These are phyloP conservation scores for Aspergillus ruber DNA, from an alignment of 2,329 filamentous ascomycete genomes.

Conservation along the genomic window DNA sequence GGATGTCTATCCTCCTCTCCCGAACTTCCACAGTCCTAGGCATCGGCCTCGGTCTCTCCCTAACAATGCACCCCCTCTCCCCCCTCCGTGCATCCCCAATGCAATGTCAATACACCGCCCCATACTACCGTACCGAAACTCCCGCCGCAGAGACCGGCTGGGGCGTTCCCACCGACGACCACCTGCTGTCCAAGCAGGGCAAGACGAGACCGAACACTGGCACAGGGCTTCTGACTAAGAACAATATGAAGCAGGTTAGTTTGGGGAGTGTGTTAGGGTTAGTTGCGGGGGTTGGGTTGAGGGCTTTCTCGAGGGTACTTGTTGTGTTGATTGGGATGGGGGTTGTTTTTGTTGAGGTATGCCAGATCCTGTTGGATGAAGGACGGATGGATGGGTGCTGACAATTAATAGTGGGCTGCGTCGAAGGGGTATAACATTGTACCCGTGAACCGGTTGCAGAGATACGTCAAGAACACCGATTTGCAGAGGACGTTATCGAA, in stretches of 20 bases:
- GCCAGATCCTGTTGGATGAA: slow-evolving; percentile 6
- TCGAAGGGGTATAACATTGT: slow-evolving; percentile 42
- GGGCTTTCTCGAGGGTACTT: slow-evolving; percentile 40
- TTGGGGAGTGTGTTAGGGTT: slow-evolving; percentile 41
- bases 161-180: slow-evolving; percentile 19
- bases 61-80: slow-evolving; percentile 28
- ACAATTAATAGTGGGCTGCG: slow-evolving; percentile 34
- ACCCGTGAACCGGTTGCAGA: slow-evolving; percentile 35
- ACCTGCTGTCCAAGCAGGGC: slow-evolving; percentile 20
- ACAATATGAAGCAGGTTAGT: slow-evolving; percentile 39
- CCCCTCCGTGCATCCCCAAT: slow-evolving; percentile 29
- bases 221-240: slow-evolving; percentile 21
- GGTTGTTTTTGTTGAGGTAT: slow-evolving; percentile 39
- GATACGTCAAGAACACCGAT: slow-evolving; percentile 36
- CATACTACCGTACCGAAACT: slow-evolving; percentile 15
- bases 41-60: slow-evolving; percentile 29
- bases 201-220: slow-evolving; percentile 5
- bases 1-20: slow-evolving; percentile 19
- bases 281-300: slow-evolving; percentile 36
- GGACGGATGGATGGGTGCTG: slow-evolving; percentile 1
- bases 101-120: slow-evolving; percentile 32
- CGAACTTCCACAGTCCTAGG: slow-evolving; percentile 25
- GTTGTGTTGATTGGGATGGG: slow-evolving; percentile 40
- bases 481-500: slow-evolving; percentile 31
- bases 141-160: slow-evolving; percentile 18